Conservation (phyloP, 495 filamentous ascomycete species). For the Daldinia grandis region DNA sequence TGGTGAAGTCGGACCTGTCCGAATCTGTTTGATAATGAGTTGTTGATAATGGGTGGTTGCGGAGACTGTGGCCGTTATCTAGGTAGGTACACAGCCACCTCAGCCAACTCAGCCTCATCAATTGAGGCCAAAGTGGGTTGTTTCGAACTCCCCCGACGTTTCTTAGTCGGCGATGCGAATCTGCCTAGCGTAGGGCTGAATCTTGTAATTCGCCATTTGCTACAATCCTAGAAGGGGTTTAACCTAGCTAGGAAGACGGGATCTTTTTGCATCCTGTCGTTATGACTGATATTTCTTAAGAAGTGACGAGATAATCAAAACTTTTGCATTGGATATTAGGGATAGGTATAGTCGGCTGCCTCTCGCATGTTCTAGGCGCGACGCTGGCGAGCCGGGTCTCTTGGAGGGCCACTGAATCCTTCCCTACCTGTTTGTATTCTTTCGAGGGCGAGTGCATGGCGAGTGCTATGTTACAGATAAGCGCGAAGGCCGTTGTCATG, state of each 20-base stretch:
- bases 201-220: slow-evolving; percentile 10
- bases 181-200: slow-evolving; percentile 43
- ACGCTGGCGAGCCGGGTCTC: neutral
- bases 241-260: slow-evolving; percentile 17
- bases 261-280: slow-evolving; percentile 19
- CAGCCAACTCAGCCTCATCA: slow-evolving; percentile 30
- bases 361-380: slow-evolving; percentile 7
- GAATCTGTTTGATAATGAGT: neutral
- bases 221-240: neutral
- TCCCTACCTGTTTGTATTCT: slow-evolving; percentile 2
- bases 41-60: neutral
- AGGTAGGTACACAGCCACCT: slow-evolving; percentile 25
- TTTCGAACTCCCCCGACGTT: slow-evolving; percentile 16
- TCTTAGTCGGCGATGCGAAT: slow-evolving; percentile 16
- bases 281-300: neutral
- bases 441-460: neutral
- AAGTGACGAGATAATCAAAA: slow-evolving; percentile 7
- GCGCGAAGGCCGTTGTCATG: slow-evolving; percentile 13
- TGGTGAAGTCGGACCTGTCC: neutral
- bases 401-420: slow-evolving; percentile 32
- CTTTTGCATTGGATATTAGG: slow-evolving; percentile 8
- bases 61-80: neutral
- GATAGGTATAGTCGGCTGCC: slow-evolving; percentile 17
- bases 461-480: slow-evolving; percentile 19
- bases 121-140: slow-evolving; percentile 15